These are phyloP conservation scores for Excoecaria cochinchinensis DNA, from an alignment of 345 rosid genomes.

Conservation along the genomic window DNA sequence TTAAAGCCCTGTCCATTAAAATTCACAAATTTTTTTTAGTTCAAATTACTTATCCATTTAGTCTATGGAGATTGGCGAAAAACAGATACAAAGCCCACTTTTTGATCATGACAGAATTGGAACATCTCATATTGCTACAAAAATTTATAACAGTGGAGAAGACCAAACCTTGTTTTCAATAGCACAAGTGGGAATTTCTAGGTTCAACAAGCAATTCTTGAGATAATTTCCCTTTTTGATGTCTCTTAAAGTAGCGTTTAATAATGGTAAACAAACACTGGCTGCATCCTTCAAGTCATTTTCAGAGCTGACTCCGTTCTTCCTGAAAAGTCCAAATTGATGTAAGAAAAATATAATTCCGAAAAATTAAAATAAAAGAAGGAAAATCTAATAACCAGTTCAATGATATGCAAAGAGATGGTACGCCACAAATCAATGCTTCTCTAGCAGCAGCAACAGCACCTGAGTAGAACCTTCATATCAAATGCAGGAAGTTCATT, in stretches of 20 bases:
- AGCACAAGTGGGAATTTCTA: constrained; percentile 22
- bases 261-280: constrained; percentile 16
- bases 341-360: background rate
- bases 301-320: constrained; percentile 14
- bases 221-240: constrained; percentile 14
- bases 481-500: background rate
- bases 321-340: constrained; percentile 11
- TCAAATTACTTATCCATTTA: background rate
- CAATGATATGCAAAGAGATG: constrained; percentile 22
- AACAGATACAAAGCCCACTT: background rate
- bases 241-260: constrained; percentile 19
- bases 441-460: constrained; percentile 25
- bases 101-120: background rate
- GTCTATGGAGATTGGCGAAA: background rate
- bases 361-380: background rate
- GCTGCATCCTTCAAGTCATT: constrained; percentile 24
- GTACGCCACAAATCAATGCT: constrained; percentile 24
- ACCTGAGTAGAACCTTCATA: constrained; percentile 19
- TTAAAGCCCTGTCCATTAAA: constrained; percentile 19
- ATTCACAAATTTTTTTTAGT: background rate
- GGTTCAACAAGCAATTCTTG: constrained; percentile 11
- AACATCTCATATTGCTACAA: background rate
- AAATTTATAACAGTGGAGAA: background rate
- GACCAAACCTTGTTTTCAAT: constrained; percentile 16
- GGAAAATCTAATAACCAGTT: constrained; percentile 13